Conservation (phyloP, 2,329 filamentous ascomycete genomes). For the Trichoderma breve region DNA sequence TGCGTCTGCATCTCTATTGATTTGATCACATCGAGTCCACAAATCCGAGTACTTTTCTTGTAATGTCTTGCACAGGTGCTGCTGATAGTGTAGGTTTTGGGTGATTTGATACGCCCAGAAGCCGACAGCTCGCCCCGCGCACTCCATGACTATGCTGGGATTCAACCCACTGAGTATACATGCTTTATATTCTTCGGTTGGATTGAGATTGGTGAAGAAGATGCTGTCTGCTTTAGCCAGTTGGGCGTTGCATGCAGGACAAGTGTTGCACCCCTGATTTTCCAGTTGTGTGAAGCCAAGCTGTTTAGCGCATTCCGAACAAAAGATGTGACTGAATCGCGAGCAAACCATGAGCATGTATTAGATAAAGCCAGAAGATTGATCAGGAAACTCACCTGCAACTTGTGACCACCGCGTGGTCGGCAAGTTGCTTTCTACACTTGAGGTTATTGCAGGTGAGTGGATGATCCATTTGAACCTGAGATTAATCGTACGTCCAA, state of each 20-base stretch:
- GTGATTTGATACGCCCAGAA: constrained; percentile 88
- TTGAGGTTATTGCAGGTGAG: constrained; percentile 78
- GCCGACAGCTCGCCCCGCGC: constrained; percentile 71
- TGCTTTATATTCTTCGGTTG: constrained; percentile 86
- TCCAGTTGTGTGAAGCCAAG: constrained; percentile 56
- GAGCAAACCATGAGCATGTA: constrained; percentile 14
- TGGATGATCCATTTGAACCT: constrained; percentile 63
- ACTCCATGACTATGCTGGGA: constrained; percentile 82
- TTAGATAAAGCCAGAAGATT: too few species aligned
- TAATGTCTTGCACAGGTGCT: constrained; percentile 68
- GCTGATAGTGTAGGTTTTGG: constrained; percentile 80
- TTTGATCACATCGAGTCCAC: constrained; percentile 66
- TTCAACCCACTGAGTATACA: constrained; percentile 79
- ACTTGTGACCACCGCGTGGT: constrained; percentile 79
- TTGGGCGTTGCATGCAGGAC: constrained; percentile 71
- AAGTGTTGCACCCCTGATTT: constrained; percentile 46
- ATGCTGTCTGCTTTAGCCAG: constrained; percentile 74
- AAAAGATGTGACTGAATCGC: constrained; percentile 74
- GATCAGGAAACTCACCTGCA: constrained; percentile 61
- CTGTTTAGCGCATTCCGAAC: constrained; percentile 66
- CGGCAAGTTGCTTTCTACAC: constrained; percentile 67
- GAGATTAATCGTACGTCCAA: not conserved
- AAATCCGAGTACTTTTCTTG: constrained; percentile 68
- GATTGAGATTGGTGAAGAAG: constrained; percentile 67
- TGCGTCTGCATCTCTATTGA: constrained; percentile 71